Percentiles rank a stretch among this genome's conserved stretches.
Evolutionary conservation across 2,329 filamentous ascomycete genomes (phyloP).

Genomic region (Xylariaceae sp.): DNA sequence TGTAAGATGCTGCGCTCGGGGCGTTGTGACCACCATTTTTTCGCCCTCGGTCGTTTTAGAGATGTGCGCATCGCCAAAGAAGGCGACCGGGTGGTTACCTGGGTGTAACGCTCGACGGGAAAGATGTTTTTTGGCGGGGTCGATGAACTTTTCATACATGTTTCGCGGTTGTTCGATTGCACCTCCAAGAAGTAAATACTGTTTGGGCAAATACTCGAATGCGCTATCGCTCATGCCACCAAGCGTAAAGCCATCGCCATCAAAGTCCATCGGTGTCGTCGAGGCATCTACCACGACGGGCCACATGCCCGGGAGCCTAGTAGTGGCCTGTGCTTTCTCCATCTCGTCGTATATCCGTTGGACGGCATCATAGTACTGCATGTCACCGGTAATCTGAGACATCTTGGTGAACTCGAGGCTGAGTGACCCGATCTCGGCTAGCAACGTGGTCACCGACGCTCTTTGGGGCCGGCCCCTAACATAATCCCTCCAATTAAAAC

Average conservation of each 20-base stretch:
- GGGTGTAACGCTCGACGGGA: constrained; percentile 45
- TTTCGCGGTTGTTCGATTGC: constrained; percentile 46
- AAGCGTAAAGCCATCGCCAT: constrained; percentile 52
- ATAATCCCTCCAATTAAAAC: constrained; percentile 58
- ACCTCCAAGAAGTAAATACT: constrained; percentile 66
- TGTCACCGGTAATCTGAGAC: constrained; percentile 60
- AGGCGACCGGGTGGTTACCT: constrained; percentile 42
- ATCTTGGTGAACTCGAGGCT: constrained; percentile 62
- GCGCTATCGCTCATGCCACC: constrained; percentile 57
- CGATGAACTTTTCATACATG: constrained; percentile 46
- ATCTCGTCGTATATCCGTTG: constrained; percentile 56
- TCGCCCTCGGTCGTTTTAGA: constrained; percentile 23
- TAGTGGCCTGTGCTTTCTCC: constrained; percentile 51
- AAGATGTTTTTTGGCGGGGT: constrained; percentile 43
- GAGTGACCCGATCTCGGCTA: constrained; percentile 57
- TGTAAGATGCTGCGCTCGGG: constrained; percentile 53
- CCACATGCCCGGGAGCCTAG: constrained; percentile 61
- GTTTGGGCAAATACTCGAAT: constrained; percentile 65
- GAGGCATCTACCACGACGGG: constrained; percentile 51
- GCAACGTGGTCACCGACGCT: constrained; percentile 36
- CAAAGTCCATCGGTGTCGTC: constrained; percentile 55
- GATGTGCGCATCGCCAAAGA: constrained; percentile 46
- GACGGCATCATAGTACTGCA: constrained; percentile 60
- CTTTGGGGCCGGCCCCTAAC: constrained; percentile 43
- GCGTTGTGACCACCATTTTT: constrained; percentile 26